Evolutionary conservation across 2,329 filamentous ascomycete genomes (phyloP), one percentile per base, ranked within the genome.

Genomic region (Aspergillus sp.): DNA sequence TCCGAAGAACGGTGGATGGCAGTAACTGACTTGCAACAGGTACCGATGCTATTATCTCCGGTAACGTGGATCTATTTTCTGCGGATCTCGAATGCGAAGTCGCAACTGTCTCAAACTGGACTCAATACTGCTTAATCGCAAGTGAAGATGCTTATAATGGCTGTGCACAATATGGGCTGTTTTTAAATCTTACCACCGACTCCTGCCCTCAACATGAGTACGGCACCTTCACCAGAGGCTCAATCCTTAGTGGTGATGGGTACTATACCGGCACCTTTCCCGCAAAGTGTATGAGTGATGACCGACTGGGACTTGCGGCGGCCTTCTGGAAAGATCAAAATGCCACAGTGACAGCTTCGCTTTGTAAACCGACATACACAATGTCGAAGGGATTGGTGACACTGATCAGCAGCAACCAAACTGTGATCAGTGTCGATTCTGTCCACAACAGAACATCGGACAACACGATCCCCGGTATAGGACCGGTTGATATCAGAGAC

Each of bases 41-140:
- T 28, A 11, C 29, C 13, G 11, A 38, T 32, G 39, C 43, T 8
- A 33, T 45, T 26, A 12, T 45, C 2, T 42, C 43, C 4, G 39
- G 43, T 2, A 41, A 33, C 2, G 43, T 45, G n/a, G 39, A 34
- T 27, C 26, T 42, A 7, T 46, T 46, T 19, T 35, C 44, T 28
- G 34, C 44, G 1, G 44, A 46, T 32, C 13, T 46, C 3, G 27
- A 30, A 27, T 46, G 44, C 32, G 32, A 46, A 33, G 39, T 42
- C 5, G 44, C 35, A 7, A 42, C 34, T 1, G 44, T 45, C 29
- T 27, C 39, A 9, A 45, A 45, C 13, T 45, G 43, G 43, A 45
- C 43, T 5, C 39, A 41, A 11, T 33, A 28, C 5, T 45, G 43
- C 26, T n/a, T n/a, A n/a, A n/a, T 10, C 8, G 11, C 33, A 7